Evolutionary conservation across 2,329 filamentous ascomycete genomes (phyloP).

Genomic region (Phialocephala sp.): DNA sequence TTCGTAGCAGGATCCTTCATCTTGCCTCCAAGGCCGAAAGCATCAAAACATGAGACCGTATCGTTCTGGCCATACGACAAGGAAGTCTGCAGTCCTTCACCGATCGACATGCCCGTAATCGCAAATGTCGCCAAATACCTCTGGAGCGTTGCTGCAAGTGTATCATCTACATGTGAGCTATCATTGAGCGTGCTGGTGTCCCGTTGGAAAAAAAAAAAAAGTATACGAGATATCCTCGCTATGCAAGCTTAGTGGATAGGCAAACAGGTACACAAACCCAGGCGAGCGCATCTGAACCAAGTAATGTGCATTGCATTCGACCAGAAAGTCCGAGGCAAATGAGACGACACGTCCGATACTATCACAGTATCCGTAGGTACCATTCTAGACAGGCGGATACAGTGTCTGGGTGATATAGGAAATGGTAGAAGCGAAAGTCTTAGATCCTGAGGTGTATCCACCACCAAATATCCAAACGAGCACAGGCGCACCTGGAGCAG

Average conservation of each 20-base stretch:
- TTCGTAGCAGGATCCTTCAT: slow-evolving; percentile 37
- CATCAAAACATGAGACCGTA: slow-evolving; percentile 24
- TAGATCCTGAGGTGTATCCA: slow-evolving; percentile 50
- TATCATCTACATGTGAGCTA: slow-evolving; percentile 38
- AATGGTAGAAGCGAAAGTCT: slow-evolving; percentile 41
- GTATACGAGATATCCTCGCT: slow-evolving; percentile 58
- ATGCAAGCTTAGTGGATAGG: slow-evolving; percentile 58
- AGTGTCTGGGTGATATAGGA: slow-evolving; percentile 49
- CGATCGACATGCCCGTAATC: slow-evolving; percentile 42
- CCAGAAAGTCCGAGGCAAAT: slow-evolving; percentile 50
- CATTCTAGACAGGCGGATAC: slow-evolving; percentile 56
- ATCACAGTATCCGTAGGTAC: slow-evolving; percentile 50
- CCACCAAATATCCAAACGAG: slow-evolving; percentile 58
- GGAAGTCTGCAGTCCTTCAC: slow-evolving; percentile 31
- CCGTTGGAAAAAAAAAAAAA: slow-evolving; percentile 58
- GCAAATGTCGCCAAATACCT: slow-evolving; percentile 46
- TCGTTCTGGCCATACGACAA: slow-evolving; percentile 32
- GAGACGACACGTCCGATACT: slow-evolving; percentile 50
- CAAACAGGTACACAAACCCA: slow-evolving; percentile 58
- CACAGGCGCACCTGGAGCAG: slow-evolving; percentile 45
- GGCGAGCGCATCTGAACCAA: slow-evolving; percentile 53
- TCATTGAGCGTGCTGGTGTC: slow-evolving; percentile 34
- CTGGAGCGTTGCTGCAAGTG: slow-evolving; percentile 45
- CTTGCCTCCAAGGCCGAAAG: slow-evolving; percentile 22
- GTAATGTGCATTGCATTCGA: slow-evolving; percentile 59